Evolutionary conservation across 352 stramenopile genomes (phyloP).

Genomic region (Aphanomyces astaci): DNA sequence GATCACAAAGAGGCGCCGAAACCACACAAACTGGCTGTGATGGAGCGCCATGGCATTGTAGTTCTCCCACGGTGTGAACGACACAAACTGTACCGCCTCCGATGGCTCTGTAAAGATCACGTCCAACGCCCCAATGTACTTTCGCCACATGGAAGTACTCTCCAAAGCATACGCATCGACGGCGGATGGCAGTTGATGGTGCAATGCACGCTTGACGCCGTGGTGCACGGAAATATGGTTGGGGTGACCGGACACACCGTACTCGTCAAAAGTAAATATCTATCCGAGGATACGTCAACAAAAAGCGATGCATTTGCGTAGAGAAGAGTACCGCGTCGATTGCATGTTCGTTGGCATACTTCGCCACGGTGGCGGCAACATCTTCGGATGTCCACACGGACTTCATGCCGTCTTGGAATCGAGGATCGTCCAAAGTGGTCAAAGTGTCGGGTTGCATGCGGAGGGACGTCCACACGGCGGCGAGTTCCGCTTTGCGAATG

Average conservation of each 20-base stretch:
- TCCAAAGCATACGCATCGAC: conserved; percentile 54
- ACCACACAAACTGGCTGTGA: conserved; percentile 94
- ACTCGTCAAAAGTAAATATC: conserved; percentile 92
- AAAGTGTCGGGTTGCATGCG: conserved; percentile 42
- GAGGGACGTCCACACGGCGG: conserved; percentile 40
- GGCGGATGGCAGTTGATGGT: conserved; percentile 39
- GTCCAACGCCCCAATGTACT: conserved; percentile 84
- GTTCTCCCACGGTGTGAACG: conserved; percentile 56
- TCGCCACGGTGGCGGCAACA: conserved; percentile 50
- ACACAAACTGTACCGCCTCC: conserved; percentile 36
- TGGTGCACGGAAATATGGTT: conserved; percentile 86
- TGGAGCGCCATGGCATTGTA: conserved; percentile 91
- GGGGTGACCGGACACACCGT: conserved; percentile 88
- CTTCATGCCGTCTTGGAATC: conserved; percentile 83
- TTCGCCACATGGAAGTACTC: conserved; percentile 69
- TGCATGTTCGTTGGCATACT: conserved; percentile 42
- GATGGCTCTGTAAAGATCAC: conserved; percentile 35
- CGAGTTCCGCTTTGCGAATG: conserved; percentile 79
- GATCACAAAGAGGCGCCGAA: conserved; percentile 91
- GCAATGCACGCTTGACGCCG: conserved; percentile 44
- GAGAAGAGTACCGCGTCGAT: conserved; percentile 54
- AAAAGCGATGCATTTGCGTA: neutral
- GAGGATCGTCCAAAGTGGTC: conserved; percentile 62
- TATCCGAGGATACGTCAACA: conserved; percentile 22
- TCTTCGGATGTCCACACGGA: conserved; percentile 56